Percentiles rank a stretch among this genome's conserved stretches.
Evolutionary conservation across 331 rosid species (phyloP).

Genomic region (Phaseolus coccineus): DNA sequence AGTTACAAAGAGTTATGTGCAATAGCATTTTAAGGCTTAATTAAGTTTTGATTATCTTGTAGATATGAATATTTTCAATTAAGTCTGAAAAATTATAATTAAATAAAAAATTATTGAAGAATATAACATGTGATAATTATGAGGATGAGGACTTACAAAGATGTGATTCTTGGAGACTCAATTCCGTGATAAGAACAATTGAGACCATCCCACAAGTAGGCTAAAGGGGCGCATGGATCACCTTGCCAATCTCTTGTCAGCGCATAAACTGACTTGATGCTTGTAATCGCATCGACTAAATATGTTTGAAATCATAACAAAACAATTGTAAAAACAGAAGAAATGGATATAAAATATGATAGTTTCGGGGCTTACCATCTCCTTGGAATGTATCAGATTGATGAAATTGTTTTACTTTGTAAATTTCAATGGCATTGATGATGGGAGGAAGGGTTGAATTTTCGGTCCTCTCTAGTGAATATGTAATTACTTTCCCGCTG

Average conservation of each 20-base stretch:
- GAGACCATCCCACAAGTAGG: neutral
- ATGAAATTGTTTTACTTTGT: neutral
- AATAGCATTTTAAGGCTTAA: neutral
- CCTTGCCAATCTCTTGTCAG: constrained; percentile 22
- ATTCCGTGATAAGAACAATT: neutral
- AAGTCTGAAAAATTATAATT: too few species aligned
- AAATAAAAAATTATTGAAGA: too few species aligned
- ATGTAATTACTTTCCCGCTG: neutral
- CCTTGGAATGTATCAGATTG: neutral
- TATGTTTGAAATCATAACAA: neutral
- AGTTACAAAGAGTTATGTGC: neutral
- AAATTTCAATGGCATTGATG: constrained; percentile 20
- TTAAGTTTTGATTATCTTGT: too few species aligned
- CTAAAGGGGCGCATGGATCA: neutral
- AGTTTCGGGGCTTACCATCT: neutral
- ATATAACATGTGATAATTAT: neutral
- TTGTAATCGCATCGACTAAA: neutral
- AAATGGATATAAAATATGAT: neutral
- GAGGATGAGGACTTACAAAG: neutral
- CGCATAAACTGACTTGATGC: constrained; percentile 3
- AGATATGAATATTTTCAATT: too few species aligned
- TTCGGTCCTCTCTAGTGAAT: neutral
- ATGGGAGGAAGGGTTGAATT: neutral
- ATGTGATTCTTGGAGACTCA: neutral
- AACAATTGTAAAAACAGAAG: neutral